Conservation (phyloP, 371 early-diverging fungal genomes). For the Fennellomyces sp. region DNA sequence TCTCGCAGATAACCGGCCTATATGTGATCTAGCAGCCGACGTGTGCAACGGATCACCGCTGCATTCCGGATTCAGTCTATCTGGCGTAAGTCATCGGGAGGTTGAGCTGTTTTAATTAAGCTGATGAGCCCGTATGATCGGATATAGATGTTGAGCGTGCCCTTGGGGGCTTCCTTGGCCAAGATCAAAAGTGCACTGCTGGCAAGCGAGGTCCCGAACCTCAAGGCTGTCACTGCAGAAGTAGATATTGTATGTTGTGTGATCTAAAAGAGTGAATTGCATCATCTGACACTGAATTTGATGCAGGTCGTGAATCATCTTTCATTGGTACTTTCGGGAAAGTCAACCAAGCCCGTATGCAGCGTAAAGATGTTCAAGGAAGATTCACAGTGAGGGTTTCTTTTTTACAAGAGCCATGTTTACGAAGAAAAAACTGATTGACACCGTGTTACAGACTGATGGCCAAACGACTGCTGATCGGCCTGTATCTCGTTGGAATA, state of each 20-base stretch:
- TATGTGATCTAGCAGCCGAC: slow-evolving; percentile 26
- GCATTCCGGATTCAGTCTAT: slow-evolving; percentile 22
- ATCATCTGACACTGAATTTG: not conserved
- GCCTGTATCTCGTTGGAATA: slow-evolving; percentile 30
- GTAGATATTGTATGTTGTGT: not conserved
- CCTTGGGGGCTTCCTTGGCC: not conserved
- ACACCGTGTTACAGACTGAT: slow-evolving; percentile 15
- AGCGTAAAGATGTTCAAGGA: not conserved
- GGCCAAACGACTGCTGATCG: slow-evolving; percentile 32
- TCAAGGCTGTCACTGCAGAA: not conserved
- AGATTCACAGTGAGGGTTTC: not conserved
- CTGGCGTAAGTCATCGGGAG: slow-evolving; percentile 5
- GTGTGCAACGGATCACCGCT: slow-evolving; percentile 29
- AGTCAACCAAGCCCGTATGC: not conserved
- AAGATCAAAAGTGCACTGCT: not conserved
- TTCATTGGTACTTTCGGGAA: not conserved
- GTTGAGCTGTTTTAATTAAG: not conserved
- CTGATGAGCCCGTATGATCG: too few species aligned
- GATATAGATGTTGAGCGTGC: not conserved
- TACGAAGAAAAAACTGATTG: not conserved
- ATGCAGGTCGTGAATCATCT: not conserved
- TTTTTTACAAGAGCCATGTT: not conserved
- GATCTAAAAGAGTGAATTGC: too few species aligned
- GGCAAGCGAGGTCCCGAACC: not conserved
- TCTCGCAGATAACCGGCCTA: slow-evolving; percentile 11